Base-by-base conservation (phyloP, 805 yeast species). In the Lipomyces sp. region DNA sequence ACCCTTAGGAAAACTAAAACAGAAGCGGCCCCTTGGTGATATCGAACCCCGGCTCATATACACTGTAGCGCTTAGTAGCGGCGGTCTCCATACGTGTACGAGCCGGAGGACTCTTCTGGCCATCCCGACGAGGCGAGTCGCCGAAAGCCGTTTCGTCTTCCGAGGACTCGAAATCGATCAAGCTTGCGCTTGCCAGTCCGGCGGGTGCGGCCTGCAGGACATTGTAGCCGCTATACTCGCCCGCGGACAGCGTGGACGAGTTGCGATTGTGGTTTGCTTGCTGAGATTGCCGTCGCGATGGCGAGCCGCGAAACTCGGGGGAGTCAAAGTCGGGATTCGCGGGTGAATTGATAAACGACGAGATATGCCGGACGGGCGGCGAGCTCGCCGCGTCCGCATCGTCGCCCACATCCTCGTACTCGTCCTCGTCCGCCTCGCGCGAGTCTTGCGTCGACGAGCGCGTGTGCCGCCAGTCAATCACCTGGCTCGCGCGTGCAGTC, bases 161-260 rank as follows among this genome's bases (percentile, higher is more conserved):
- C 4, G 57, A 53, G 5, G 57, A 53, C 43, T 48, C 57, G 28
- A 53, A 34, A 35, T 53, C 58, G 8, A 53, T 53, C 21, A 53
- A 39, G 24, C 55, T 35, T 14, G 58, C 49, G 11, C 26, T 26
- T 32, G 47, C 33, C 22, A 43, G 45, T 1, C 43, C 58, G 14
- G 51, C 54, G 1, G 47, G 49, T 5, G 47, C 31, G 16, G 16
- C 47, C 10, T 28, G 54, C 26, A 53, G 37, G 3, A 53, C 58
- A 16, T 41, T 50, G 40, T 53, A 53, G 23, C 58, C 58, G n/a
- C 43, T 46, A 24, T 53, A 50, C 26, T 47, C 51, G 14, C 38
- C 48, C 7, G 22, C 24, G 8, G 13, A 31, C 33, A 4, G 34
- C 21, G 5, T 16, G 44, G 8, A 4, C 24, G 11, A 10, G 36